Percentiles rank a stretch among this genome's conserved stretches.
Evolutionary conservation across 805 yeast species (phyloP).

Genomic region (Jamesozyma gamospora): DNA sequence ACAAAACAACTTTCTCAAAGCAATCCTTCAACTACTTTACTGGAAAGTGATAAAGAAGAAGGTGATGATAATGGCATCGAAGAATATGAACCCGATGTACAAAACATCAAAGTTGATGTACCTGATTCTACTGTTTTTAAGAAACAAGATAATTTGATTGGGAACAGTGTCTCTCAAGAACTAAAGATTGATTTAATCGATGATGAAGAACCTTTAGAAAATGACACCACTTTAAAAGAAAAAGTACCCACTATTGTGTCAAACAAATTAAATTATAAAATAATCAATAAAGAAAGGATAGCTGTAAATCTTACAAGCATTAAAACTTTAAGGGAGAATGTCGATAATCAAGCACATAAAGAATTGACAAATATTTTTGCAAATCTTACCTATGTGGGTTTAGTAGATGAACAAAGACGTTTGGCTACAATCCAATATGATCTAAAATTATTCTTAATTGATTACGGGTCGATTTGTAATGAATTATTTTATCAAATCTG

Average conservation of each 20-base stretch:
- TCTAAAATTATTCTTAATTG: slow-evolving; percentile 65
- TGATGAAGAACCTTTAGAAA: background rate
- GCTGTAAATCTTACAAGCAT: slow-evolving; percentile 51
- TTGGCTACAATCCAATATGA: slow-evolving; percentile 80
- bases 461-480: slow-evolving; percentile 58
- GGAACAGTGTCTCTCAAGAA: background rate
- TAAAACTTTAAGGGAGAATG: slow-evolving; percentile 40
- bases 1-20: background rate
- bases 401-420: slow-evolving; percentile 62
- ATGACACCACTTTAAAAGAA: background rate
- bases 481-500: slow-evolving; percentile 79
- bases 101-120: background rate
- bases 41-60: background rate
- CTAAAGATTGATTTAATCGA: background rate
- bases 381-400: slow-evolving; percentile 66
- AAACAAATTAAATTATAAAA: slow-evolving; percentile 7
- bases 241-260: background rate
- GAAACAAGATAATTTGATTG: background rate
- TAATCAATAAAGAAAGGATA: slow-evolving; percentile 24
- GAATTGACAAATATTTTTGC: slow-evolving; percentile 58
- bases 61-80: background rate
- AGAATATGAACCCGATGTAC: background rate
- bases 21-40: background rate
- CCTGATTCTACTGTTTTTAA: too few relatives aligned
- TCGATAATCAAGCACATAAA: slow-evolving; percentile 38